Evolutionary conservation across 208 protist genomes (phyloP).

Genomic region (Trichomonas gallinae): DNA sequence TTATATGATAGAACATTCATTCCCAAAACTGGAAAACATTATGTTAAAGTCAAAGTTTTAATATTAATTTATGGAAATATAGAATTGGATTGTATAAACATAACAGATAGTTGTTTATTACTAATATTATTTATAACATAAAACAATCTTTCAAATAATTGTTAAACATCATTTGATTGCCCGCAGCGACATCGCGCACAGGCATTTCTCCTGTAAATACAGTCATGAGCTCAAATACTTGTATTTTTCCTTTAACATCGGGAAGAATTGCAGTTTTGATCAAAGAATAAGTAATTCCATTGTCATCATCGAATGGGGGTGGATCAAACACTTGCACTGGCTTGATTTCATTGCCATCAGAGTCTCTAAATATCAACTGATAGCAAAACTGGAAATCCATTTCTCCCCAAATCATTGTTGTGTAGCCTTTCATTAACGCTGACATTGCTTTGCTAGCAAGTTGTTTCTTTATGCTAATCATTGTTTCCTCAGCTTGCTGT

Average conservation of each 20-base stretch:
- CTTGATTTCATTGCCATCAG: background rate
- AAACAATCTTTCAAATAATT: background rate
- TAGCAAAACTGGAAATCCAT: background rate
- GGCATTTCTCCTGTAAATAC: background rate
- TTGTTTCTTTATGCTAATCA: background rate
- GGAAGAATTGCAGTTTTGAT: background rate
- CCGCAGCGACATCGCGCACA: background rate
- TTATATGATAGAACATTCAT: too few species aligned
- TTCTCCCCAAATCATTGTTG: background rate
- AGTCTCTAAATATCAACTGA: background rate
- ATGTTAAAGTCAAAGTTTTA: too few species aligned
- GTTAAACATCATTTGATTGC: background rate
- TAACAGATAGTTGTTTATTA: background rate
- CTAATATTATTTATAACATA: background rate
- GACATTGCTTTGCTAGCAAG: background rate
- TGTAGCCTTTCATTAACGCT: background rate
- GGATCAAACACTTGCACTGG: background rate
- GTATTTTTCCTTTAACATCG: background rate
- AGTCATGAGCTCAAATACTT: background rate
- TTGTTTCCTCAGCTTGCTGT: background rate
- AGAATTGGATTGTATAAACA: background rate
- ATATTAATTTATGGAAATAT: too few species aligned
- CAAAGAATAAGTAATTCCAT: background rate
- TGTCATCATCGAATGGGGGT: background rate
- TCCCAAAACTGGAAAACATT: too few species aligned